A percentile compares a stretch with the other conserved stretches of the same genome.
Evolutionary conservation across 2,329 filamentous ascomycete genomes (phyloP).

Genomic region (Neofusicoccum sp.): DNA sequence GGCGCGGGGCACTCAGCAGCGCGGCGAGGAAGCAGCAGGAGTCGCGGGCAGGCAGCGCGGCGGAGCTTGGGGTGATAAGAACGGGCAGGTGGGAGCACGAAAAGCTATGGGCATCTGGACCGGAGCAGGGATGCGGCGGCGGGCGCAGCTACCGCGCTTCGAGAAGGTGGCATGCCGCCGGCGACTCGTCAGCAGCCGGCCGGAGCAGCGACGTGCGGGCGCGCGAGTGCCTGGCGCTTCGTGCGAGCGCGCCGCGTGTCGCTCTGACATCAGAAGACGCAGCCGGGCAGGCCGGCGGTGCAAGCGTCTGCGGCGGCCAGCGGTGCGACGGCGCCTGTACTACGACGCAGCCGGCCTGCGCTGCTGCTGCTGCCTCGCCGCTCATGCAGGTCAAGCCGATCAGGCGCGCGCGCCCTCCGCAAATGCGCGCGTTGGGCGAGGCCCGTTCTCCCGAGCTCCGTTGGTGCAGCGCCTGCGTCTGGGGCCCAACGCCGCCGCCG

Average conservation of each 20-base stretch:
- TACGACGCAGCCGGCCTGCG: too few relatives aligned
- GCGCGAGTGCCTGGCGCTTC: neutral
- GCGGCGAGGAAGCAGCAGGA: neutral
- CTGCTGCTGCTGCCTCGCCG: too few relatives aligned
- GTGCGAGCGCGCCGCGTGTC: conserved; percentile 11
- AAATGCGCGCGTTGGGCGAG: too few relatives aligned
- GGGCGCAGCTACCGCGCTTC: conserved; percentile 6
- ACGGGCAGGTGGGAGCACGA: conserved; percentile 6
- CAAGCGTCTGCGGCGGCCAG: neutral
- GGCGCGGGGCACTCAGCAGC: neutral
- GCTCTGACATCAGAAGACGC: conserved; percentile 5
- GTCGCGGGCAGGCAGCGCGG: neutral
- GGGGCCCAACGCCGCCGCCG: neutral
- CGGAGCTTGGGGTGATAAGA: conserved; percentile 1
- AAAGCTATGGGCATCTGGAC: neutral
- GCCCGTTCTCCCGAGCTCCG: too few relatives aligned
- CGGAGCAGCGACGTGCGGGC: neutral
- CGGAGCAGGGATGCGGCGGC: neutral
- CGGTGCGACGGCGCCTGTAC: too few relatives aligned
- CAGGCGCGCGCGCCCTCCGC: too few relatives aligned
- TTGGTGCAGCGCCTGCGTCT: neutral
- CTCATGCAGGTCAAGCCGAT: too few relatives aligned
- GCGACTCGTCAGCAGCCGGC: neutral
- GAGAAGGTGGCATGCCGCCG: conserved; percentile 12
- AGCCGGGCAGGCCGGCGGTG: neutral